Base-by-base conservation (phyloP, 2,329 filamentous ascomycete species). In the Diaporthe aspalathi region DNA sequence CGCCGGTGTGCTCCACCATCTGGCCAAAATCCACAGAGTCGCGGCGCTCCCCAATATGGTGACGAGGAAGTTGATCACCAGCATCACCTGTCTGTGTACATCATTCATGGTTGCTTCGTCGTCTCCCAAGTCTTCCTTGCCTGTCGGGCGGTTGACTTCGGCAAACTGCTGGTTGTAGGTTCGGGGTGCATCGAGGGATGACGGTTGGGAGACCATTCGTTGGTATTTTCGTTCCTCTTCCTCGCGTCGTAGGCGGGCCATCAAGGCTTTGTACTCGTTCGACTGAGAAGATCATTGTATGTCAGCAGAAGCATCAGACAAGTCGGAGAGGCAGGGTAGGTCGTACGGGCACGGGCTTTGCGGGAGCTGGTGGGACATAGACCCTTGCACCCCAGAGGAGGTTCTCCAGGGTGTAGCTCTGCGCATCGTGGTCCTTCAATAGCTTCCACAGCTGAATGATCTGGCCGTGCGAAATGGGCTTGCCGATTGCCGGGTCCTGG, bases 41-140 rank as follows among this genome's bases (percentile, higher is more conserved):
- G 88, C 90, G 3, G 90, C 92, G 65, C 92, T 93, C 54, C 95
- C 93, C 3, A 95, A 84, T 67, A 98, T 93, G 66, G 94, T 97
- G 67, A 97, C 86, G 49, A 98, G 83, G 65, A 98, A 94, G 80
- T 98, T 99, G 77, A 97, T 87, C 66, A 98, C 94, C 9, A 98
- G 85, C 52, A 93, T 91, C 70, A 96, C 83, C 77, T 96, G 94
- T n/a, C 93, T 87, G 79, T 95, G 92, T 1, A 96, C 86, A 72
- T 96, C 93, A 45, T 88, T 87, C 74, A 91, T 91, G 2, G 90
- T 91, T 2, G 92, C 83, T 73, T 94, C 92, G 74, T 89, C 84
- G 70, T 86, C 86, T 74, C 81, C 83, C 7, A 84, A 77, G 71
- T 87, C 87, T 32, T 82, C 81, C 22, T 81, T 78, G 50, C 79